phyloP scores from a whole-genome alignment of 805 yeast genomes.

The Barnettozyma populi region DNA sequence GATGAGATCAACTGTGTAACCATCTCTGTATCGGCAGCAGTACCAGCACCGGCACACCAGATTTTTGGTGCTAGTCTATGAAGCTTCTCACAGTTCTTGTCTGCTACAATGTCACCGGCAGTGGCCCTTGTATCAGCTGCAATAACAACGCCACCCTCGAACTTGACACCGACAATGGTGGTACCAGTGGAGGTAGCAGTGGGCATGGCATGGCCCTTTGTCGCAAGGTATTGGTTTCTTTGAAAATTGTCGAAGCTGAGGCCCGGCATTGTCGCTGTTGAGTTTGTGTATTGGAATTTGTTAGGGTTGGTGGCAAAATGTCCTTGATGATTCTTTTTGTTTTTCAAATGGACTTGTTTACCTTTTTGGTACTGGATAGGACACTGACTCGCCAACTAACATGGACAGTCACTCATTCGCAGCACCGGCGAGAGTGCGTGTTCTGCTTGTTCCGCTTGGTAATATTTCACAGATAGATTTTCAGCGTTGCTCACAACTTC shows the following conservation, averaged over 20 bases:
- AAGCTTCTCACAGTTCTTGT: constrained; percentile 93
- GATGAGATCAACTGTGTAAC: constrained; percentile 92
- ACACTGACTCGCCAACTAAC: background rate
- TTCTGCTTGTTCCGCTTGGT: constrained; percentile 65
- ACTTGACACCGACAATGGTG: constrained; percentile 96
- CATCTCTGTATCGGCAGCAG: constrained; percentile 99
- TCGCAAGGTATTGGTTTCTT: constrained; percentile 71
- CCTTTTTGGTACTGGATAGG: background rate
- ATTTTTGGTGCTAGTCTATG: constrained; percentile 85
- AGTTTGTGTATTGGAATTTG: background rate
- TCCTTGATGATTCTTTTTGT: background rate
- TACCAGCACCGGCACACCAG: constrained; percentile 99
- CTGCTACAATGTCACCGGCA: constrained; percentile 93
- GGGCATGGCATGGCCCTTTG: constrained; percentile 73
- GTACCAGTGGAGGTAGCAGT: constrained; percentile 97
- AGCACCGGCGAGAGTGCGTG: constrained; percentile 61
- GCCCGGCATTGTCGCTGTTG: constrained; percentile 60
- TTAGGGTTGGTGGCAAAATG: background rate
- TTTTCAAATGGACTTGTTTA: background rate
- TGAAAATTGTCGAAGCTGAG: constrained; percentile 89
- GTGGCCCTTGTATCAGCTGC: constrained; percentile 99
- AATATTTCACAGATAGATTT: constrained; percentile 35
- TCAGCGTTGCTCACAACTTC: constrained; percentile 33
- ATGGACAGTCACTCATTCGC: constrained; percentile 45
- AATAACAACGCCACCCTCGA: constrained; percentile 89